phyloP scores from a whole-genome alignment of 2,329 filamentous ascomycete genomes.

The Aspergillus sclerotialis region DNA sequence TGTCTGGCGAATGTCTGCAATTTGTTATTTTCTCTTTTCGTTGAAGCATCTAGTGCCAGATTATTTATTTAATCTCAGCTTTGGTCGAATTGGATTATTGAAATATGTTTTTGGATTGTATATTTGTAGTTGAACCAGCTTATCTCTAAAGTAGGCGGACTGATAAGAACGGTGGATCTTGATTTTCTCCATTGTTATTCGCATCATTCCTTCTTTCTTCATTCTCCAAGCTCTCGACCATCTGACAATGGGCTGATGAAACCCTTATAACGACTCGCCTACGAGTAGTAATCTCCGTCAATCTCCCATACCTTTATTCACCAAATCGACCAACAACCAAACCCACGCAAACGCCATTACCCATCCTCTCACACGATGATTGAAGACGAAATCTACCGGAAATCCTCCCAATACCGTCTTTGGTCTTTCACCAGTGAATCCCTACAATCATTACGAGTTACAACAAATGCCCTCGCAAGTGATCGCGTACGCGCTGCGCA shows the following conservation, averaged over 20 bases:
- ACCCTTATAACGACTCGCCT: too few species aligned
- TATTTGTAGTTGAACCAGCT: too few species aligned
- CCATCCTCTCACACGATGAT: constrained; percentile 63
- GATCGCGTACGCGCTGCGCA: constrained; percentile 57
- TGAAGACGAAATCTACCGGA: constrained; percentile 86
- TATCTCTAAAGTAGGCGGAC: too few species aligned
- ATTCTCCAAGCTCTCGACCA: too few species aligned
- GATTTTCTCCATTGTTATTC: too few species aligned
- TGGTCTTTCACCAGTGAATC: constrained; percentile 83
- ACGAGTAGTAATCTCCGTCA: background rate
- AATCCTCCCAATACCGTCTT: constrained; percentile 80
- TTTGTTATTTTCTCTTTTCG: background rate
- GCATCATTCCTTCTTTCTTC: too few species aligned
- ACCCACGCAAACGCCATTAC: too few species aligned
- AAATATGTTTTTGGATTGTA: too few species aligned
- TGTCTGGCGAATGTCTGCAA: constrained; percentile 22
- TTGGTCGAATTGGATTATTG: background rate
- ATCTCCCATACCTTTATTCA: too few species aligned
- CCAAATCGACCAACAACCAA: too few species aligned
- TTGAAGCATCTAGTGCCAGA: background rate
- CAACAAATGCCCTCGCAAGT: constrained; percentile 73
- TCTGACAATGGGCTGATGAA: too few species aligned
- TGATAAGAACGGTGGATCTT: too few species aligned
- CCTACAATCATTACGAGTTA: constrained; percentile 63
- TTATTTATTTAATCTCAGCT: background rate